These are phyloP conservation scores for Hymenoscyphus repandus DNA, from an alignment of 2,329 filamentous ascomycete species.

Conservation along the genomic window DNA sequence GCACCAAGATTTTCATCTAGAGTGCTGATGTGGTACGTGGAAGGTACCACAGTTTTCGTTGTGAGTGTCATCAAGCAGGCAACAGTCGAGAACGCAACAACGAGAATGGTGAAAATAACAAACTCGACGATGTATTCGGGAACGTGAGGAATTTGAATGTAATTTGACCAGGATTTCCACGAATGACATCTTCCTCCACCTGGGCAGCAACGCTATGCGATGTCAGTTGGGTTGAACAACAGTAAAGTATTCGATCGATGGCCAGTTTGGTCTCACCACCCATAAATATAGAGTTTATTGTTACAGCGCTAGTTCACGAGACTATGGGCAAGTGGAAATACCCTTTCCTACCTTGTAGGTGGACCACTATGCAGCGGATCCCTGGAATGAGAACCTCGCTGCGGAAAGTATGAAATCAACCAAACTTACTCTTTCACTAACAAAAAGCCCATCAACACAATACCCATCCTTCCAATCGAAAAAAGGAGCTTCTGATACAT, in stretches of 20 bases:
- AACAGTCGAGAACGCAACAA: slow-evolving; percentile 61
- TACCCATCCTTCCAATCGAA: slow-evolving; percentile 93
- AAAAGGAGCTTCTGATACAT: slow-evolving; percentile 76
- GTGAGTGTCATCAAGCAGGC: slow-evolving; percentile 77
- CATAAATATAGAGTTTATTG: too few relatives aligned
- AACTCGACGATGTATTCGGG: slow-evolving; percentile 66
- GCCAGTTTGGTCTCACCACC: too few relatives aligned
- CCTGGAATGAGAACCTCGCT: too few relatives aligned
- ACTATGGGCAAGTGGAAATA: too few relatives aligned
- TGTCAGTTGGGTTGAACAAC: slow-evolving; percentile 15
- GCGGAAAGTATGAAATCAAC: background rate
- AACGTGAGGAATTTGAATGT: slow-evolving; percentile 25
- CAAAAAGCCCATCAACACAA: slow-evolving; percentile 66
- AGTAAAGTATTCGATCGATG: too few relatives aligned
- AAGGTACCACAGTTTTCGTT: slow-evolving; percentile 93
- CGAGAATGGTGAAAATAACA: slow-evolving; percentile 66
- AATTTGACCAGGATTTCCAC: slow-evolving; percentile 60
- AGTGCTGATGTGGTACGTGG: slow-evolving; percentile 78
- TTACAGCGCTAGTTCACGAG: too few relatives aligned
- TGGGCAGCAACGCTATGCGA: slow-evolving; percentile 47
- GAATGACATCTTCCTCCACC: slow-evolving; percentile 48
- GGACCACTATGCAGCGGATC: too few relatives aligned
- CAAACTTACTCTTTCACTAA: slow-evolving; percentile 58
- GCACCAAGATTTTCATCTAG: slow-evolving; percentile 90
- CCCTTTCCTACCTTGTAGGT: too few relatives aligned